Conservation (phyloP, 495 filamentous ascomycete genomes). For the Penicillium nucicola region DNA sequence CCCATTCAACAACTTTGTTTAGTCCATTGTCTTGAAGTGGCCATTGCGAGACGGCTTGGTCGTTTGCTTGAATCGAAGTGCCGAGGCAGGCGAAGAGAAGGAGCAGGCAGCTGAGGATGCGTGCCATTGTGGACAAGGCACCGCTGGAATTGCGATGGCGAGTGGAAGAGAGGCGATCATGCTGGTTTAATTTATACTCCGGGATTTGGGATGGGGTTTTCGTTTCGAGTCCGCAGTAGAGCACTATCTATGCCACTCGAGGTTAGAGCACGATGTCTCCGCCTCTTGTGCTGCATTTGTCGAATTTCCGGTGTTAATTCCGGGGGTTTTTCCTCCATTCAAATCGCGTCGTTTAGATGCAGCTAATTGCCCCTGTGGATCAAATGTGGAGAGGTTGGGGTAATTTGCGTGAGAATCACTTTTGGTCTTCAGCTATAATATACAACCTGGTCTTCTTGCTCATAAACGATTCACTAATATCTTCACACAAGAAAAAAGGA, state of each 20-base stretch:
- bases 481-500: neutral
- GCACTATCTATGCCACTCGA: no score
- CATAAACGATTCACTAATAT: conserved; percentile 4
- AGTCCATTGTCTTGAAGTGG: conserved; percentile 49
- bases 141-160: neutral
- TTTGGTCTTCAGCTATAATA: conserved; percentile 11
- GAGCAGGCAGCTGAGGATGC: conserved; percentile 10
- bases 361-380: neutral
- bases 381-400: neutral
- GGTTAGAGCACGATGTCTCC: neutral
- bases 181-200: neutral
- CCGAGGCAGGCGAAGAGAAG: conserved; percentile 18
- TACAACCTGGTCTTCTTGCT: conserved; percentile 9
- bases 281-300: conserved; percentile 2
- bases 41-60: conserved; percentile 31
- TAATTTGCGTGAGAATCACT: neutral
- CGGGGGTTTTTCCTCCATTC: conserved; percentile 25
- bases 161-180: neutral
- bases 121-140: conserved; percentile 3
- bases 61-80: conserved; percentile 14
- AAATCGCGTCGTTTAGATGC: neutral
- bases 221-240: no score
- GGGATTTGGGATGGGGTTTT: neutral
- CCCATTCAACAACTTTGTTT: conserved; percentile 52
- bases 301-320: neutral